A percentile compares a stretch with the other conserved stretches of the same genome.
These are phyloP conservation scores for Termitomyces sp. DNA, from an alignment of 768 basidiomycete species.

Conservation along the genomic window DNA sequence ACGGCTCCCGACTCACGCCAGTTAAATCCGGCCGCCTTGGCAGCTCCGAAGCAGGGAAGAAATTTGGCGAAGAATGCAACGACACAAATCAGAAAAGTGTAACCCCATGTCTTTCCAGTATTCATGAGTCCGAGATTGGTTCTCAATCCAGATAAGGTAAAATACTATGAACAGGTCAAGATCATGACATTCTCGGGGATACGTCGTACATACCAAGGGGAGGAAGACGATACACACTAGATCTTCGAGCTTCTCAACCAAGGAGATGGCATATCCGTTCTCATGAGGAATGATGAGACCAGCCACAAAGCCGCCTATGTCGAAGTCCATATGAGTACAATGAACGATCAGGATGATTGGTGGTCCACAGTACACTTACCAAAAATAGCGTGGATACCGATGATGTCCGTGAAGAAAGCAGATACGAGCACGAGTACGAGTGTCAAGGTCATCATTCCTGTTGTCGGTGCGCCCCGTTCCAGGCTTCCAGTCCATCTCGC, in stretches of 20 bases:
- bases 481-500: conserved; percentile 63
- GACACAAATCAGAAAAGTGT: conserved; percentile 63
- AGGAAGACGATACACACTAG: conserved; percentile 62
- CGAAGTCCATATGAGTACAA: conserved; percentile 1
- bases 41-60: conserved; percentile 54
- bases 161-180: conserved; percentile 46
- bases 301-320: conserved; percentile 71
- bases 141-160: conserved; percentile 68
- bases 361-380: conserved; percentile 23
- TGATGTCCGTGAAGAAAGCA: conserved; percentile 82
- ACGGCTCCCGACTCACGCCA: conserved; percentile 78
- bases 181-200: not conserved
- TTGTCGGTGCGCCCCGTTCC: conserved; percentile 63
- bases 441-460: conserved; percentile 72
- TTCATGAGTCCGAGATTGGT: conserved; percentile 79
- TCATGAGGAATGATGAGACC: conserved; percentile 81
- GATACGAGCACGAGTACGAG: conserved; percentile 70
- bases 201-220: not conserved
- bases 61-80: conserved; percentile 82
- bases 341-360: not conserved
- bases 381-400: conserved; percentile 69
- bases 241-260: conserved; percentile 87
- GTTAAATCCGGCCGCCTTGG: conserved; percentile 57
- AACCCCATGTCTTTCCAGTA: conserved; percentile 77
- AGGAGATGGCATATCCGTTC: conserved; percentile 71